These are phyloP conservation scores for Cercophora sp. DNA, from an alignment of 495 filamentous ascomycete species.

Conservation along the genomic window DNA sequence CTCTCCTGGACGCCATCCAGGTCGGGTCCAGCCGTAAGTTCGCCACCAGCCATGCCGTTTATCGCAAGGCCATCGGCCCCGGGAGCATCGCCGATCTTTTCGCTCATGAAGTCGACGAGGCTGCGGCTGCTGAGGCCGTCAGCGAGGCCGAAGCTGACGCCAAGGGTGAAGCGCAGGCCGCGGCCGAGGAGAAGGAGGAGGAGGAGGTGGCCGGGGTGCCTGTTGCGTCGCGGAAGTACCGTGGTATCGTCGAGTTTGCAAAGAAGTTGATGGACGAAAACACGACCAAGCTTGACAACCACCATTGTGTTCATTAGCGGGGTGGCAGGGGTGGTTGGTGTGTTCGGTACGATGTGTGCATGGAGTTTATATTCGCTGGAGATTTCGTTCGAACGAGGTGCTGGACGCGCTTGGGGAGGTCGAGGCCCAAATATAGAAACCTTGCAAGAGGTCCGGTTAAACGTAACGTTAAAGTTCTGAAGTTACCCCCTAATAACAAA, in stretches of 20 bases:
- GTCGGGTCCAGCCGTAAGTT: constrained; percentile 36
- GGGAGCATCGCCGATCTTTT: constrained; percentile 39
- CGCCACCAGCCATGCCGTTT: constrained; percentile 40
- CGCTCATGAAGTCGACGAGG: constrained; percentile 24
- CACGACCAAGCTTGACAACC: constrained; percentile 39
- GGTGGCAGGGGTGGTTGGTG: too few relatives aligned
- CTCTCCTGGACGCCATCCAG: constrained; percentile 41
- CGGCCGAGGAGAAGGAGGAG: constrained; percentile 4
- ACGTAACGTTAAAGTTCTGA: too few relatives aligned
- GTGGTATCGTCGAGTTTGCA: constrained; percentile 25
- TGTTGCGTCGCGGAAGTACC: background rate
- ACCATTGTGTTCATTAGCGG: constrained; percentile 16
- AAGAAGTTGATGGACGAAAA: constrained; percentile 39
- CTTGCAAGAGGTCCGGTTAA: too few relatives aligned
- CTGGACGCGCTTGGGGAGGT: too few relatives aligned
- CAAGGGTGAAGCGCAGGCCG: too few relatives aligned
- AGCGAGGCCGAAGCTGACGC: constrained; percentile 10
- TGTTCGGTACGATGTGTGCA: too few relatives aligned
- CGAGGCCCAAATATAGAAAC: too few relatives aligned
- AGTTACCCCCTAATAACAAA: too few relatives aligned
- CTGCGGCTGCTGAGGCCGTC: constrained; percentile 15
- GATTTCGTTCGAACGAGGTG: too few relatives aligned
- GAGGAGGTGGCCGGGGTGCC: background rate
- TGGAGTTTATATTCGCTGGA: too few relatives aligned
- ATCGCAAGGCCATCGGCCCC: constrained; percentile 34